Conservation (phyloP, 2,329 filamentous ascomycete genomes). For the Sclerotinia subarctica region DNA sequence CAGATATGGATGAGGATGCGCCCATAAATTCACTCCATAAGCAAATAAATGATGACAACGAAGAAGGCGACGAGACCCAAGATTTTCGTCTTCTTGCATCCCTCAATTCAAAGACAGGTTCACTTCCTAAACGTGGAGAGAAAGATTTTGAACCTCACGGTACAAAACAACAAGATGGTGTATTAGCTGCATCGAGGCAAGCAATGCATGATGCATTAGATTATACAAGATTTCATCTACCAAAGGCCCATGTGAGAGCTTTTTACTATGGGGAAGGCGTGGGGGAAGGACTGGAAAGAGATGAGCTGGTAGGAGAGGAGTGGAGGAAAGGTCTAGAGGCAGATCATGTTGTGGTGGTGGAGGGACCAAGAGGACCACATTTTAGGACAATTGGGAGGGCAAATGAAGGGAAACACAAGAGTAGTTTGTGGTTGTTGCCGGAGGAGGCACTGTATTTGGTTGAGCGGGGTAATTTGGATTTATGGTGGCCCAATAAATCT, state of each 20-base stretch:
- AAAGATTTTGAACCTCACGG: constrained; percentile 97
- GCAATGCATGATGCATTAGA: constrained; percentile 88
- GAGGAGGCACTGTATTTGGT: constrained; percentile 90
- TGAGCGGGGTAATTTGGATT: constrained; percentile 81
- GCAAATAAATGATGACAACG: constrained; percentile 49
- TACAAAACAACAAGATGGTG: constrained; percentile 73
- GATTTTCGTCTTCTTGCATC: constrained; percentile 75
- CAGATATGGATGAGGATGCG: constrained; percentile 38
- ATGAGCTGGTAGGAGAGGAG: constrained; percentile 59
- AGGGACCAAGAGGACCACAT: constrained; percentile 68
- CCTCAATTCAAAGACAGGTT: constrained; percentile 50
- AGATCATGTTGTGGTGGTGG: constrained; percentile 59
- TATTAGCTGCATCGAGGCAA: constrained; percentile 74
- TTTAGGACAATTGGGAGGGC: constrained; percentile 73
- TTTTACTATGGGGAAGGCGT: constrained; percentile 65
- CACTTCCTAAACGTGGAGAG: constrained; percentile 82
- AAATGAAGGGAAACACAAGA: constrained; percentile 53
- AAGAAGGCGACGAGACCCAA: constrained; percentile 74
- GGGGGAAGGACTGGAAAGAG: constrained; percentile 32
- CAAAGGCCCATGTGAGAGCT: constrained; percentile 63
- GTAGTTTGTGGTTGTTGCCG: constrained; percentile 76
- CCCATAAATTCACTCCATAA: constrained; percentile 30
- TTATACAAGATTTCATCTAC: constrained; percentile 71
- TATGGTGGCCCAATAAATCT: constrained; percentile 71
- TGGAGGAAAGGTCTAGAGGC: constrained; percentile 62